phyloP scores from a whole-genome alignment of 2,329 filamentous ascomycete species.

The Colletotrichum phormii region DNA sequence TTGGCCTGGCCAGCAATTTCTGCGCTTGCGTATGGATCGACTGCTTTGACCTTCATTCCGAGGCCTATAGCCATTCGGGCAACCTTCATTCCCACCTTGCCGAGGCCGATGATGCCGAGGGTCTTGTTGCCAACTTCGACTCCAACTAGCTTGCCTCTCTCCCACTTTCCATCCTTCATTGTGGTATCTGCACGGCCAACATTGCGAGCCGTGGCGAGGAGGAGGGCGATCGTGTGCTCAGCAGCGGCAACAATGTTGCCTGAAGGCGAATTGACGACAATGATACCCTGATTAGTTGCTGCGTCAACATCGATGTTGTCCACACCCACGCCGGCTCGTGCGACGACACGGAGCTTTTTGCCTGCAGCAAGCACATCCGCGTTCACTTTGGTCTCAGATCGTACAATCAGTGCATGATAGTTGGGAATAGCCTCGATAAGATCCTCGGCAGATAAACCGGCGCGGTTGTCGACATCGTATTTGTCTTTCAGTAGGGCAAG shows the following conservation, averaged over 20 bases:
- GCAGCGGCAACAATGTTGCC: slow-evolving; percentile 86
- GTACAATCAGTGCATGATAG: slow-evolving; percentile 83
- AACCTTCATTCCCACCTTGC: slow-evolving; percentile 86
- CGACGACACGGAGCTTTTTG: slow-evolving; percentile 79
- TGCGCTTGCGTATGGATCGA: slow-evolving; percentile 82
- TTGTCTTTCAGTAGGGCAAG: slow-evolving; percentile 74
- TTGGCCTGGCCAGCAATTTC: slow-evolving; percentile 77
- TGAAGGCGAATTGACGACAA: slow-evolving; percentile 83
- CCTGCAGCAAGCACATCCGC: slow-evolving; percentile 73
- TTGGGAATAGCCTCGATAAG: slow-evolving; percentile 74
- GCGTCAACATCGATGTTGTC: slow-evolving; percentile 84
- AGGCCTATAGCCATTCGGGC: slow-evolving; percentile 82
- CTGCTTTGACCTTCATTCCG: slow-evolving; percentile 79
- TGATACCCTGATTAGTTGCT: slow-evolving; percentile 78
- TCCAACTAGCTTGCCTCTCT: slow-evolving; percentile 78
- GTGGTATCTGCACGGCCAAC: slow-evolving; percentile 77
- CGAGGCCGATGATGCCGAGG: slow-evolving; percentile 80
- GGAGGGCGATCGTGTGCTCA: slow-evolving; percentile 80
- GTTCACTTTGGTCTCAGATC: slow-evolving; percentile 85
- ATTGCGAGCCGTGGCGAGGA: slow-evolving; percentile 81
- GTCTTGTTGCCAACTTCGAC: slow-evolving; percentile 84
- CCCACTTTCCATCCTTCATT: slow-evolving; percentile 80
- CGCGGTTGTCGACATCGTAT: slow-evolving; percentile 77
- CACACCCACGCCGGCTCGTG: slow-evolving; percentile 83
- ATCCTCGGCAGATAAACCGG: slow-evolving; percentile 71